A percentile compares a stretch with the other conserved stretches of the same genome.
phyloP scores from a whole-genome alignment of 257 asterid genomes.

The Agastache rugosa region DNA sequence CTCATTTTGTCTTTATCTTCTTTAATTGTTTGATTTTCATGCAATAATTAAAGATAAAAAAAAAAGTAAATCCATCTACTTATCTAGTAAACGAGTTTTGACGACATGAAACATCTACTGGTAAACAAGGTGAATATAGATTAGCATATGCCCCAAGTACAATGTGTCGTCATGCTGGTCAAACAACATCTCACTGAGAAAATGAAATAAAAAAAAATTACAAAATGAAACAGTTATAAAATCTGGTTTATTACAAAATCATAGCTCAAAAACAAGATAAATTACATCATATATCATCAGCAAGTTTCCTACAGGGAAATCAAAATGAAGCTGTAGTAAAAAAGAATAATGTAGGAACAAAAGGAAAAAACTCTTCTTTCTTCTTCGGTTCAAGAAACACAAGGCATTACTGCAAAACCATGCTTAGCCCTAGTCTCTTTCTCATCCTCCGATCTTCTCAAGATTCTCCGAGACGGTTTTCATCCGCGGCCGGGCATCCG shows the following conservation, averaged over 20 bases:
- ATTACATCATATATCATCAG: constrained; percentile 30
- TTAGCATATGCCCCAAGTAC: too few species aligned
- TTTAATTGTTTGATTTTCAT: too few species aligned
- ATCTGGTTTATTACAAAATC: constrained; percentile 18
- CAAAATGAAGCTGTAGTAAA: constrained; percentile 25
- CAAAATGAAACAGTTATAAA: neutral
- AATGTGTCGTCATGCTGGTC: too few species aligned
- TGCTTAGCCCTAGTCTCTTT: neutral
- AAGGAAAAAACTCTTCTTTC: neutral
- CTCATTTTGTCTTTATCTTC: too few species aligned
- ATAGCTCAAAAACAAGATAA: constrained; percentile 33
- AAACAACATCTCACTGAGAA: too few species aligned
- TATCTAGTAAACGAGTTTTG: too few species aligned
- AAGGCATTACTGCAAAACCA: neutral
- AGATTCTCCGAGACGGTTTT: constrained; percentile 76
- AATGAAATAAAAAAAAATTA: too few species aligned
- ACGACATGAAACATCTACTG: too few species aligned
- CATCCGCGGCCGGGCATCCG: constrained; percentile 95
- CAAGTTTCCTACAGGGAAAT: constrained; percentile 7
- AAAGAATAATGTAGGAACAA: constrained; percentile 31
- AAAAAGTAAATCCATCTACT: too few species aligned
- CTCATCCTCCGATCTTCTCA: constrained; percentile 68
- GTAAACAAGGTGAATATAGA: too few species aligned
- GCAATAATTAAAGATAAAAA: too few species aligned
- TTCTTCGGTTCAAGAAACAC: constrained; percentile 3